These are phyloP conservation scores for Platismatia glauca DNA, from an alignment of 495 filamentous ascomycete genomes.

Conservation along the genomic window DNA sequence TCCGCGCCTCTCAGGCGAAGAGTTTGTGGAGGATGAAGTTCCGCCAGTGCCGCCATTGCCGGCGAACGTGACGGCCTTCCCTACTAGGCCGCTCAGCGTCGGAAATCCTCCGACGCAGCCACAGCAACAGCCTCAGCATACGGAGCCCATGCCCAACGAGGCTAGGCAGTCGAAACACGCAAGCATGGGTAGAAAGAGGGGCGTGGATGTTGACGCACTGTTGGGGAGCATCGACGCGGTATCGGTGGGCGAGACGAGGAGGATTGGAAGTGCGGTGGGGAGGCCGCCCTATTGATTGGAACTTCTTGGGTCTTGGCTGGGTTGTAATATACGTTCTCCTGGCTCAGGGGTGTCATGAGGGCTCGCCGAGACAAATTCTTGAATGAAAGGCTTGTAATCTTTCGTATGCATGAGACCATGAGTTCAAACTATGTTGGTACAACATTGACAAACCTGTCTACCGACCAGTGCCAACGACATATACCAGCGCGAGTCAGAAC, in stretches of 20 bases:
- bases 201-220: conserved; percentile 18
- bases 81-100: conserved; percentile 4
- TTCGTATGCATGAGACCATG: not conserved
- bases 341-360: not conserved
- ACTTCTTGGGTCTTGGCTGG: not conserved
- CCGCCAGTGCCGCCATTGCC: conserved; percentile 26
- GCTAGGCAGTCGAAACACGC: conserved; percentile 3
- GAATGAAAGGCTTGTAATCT: not conserved
- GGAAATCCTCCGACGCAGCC: conserved; percentile 2
- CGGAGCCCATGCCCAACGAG: not conserved
- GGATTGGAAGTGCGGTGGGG: conserved; percentile 5
- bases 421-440: not conserved
- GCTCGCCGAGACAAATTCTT: not conserved
- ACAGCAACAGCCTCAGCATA: not conserved
- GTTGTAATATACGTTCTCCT: not conserved
- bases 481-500: no score
- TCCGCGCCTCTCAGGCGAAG: conserved; percentile 12
- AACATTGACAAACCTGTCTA: no score
- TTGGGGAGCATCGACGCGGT: conserved; percentile 23
- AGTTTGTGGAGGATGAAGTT: conserved; percentile 19
- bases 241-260: conserved; percentile 11
- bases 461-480: no score
- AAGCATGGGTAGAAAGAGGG: conserved; percentile 14
- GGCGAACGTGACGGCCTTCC: conserved; percentile 10
- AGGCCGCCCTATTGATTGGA: conserved; percentile 20